These are phyloP conservation scores for Phytopythium chamaehyphon DNA, from an alignment of 352 stramenopile species.

Conservation along the genomic window DNA sequence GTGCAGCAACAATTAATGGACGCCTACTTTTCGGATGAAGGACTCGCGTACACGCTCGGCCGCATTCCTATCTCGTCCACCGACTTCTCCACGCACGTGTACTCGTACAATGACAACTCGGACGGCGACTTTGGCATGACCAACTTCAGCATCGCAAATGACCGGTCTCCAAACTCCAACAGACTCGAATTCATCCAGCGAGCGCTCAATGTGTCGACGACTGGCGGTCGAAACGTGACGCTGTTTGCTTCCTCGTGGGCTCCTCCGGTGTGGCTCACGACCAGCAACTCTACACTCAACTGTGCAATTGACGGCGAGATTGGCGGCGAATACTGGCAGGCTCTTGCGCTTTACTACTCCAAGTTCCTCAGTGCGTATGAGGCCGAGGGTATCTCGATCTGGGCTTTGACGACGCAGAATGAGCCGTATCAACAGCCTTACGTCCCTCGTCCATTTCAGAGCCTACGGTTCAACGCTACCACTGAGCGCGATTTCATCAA, in stretches of 20 bases:
- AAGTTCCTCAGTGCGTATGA: slow-evolving; percentile 86
- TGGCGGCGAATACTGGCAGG: slow-evolving; percentile 60
- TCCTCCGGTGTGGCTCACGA: slow-evolving; percentile 86
- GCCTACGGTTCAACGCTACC: slow-evolving; percentile 31
- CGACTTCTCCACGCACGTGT: slow-evolving; percentile 84
- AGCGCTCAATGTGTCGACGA: slow-evolving; percentile 30
- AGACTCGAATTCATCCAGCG: slow-evolving; percentile 75
- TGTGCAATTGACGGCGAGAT: slow-evolving; percentile 48
- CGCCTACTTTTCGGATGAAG: slow-evolving; percentile 71
- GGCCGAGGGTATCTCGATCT: slow-evolving; percentile 68
- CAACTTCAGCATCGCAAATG: slow-evolving; percentile 82
- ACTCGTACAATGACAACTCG: slow-evolving; percentile 78
- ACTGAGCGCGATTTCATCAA: slow-evolving; percentile 70
- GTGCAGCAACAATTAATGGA: slow-evolving; percentile 71
- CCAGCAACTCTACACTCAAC: slow-evolving; percentile 53
- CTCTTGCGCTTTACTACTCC: slow-evolving; percentile 81
- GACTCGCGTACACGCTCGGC: slow-evolving; percentile 79
- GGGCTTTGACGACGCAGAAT: slow-evolving; percentile 84
- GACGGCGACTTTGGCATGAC: slow-evolving; percentile 70
- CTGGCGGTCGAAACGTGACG: slow-evolving; percentile 29
- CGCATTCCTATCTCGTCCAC: slow-evolving; percentile 82
- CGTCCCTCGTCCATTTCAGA: slow-evolving; percentile 46
- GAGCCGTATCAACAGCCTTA: slow-evolving; percentile 53
- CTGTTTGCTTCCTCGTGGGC: slow-evolving; percentile 83
- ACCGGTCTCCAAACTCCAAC: slow-evolving; percentile 41